Base-by-base conservation (phyloP, 2,329 filamentous ascomycete species). In the Ciborinia camelliae region DNA sequence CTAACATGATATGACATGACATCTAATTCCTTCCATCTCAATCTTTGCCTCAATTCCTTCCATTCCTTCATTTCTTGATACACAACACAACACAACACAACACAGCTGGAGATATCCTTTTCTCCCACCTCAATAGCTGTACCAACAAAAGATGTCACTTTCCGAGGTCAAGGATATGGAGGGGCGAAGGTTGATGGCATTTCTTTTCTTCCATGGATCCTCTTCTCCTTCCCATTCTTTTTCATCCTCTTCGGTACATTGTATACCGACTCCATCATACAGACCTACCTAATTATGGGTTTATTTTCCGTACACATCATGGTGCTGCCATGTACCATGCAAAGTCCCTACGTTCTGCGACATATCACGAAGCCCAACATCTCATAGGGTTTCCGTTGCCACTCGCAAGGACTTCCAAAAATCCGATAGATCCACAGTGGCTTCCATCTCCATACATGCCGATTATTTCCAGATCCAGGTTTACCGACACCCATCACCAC, bases 321-420 rank as follows among this genome's bases (percentile, higher is more conserved):
- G 51, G n/a, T 20, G 32, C n/a, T n/a, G 32, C 35, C n/a, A 35
- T 35, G 50, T 23, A 23, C 15, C 50, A 52, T 52, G 50, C 50
- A 52, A 35, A 52, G 50, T 39, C 53, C 53, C 53, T 55, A 41
- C 53, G 18, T 41, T 55, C 53, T 41, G 32, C 53, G 35, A 55
- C 50, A 52, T 52, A 52, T 14, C 50, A 52, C 50, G 20, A 35
- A 32, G 50, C 50, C 50, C 30, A 52, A 52, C 50, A 52, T 52
- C 50, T 53, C 51, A 53, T 37, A 35, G 32, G 50, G 32, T 30
- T n/a, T 30, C n/a, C 7, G 50, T 52, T n/a, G 51, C 30, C 23
- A 14, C n/a, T 37, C 20, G 50, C 15, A 52, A 53, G 32, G 35
- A 37, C 5, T 26, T 26, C 53, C 28, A 12, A 39, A 18, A 28